phyloP scores from a whole-genome alignment of 2,329 filamentous ascomycete genomes.

The Fusarium tanahbumbuense region DNA sequence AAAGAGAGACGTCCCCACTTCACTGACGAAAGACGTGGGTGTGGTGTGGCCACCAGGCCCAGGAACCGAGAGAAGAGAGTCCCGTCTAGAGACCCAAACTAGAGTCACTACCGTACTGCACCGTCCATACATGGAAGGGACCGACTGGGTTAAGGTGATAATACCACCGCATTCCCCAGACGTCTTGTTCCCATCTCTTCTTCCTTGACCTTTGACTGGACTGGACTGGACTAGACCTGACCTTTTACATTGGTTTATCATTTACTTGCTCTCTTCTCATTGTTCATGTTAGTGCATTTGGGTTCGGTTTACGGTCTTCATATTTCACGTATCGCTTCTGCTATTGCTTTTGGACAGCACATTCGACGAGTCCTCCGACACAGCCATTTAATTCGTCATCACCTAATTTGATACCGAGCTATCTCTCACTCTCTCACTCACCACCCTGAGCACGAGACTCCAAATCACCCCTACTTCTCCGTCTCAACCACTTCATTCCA shows the following conservation, averaged over 20 bases:
- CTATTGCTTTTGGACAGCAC: constrained; percentile 21
- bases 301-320: constrained; percentile 21
- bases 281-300: constrained; percentile 18
- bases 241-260: background rate
- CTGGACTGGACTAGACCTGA: constrained; percentile 30
- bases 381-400: constrained; percentile 15
- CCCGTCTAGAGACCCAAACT: constrained; percentile 27
- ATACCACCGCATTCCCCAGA: constrained; percentile 47
- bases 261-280: constrained; percentile 14
- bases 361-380: constrained; percentile 9
- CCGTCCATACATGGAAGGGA: constrained; percentile 8
- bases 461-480: constrained; percentile 14
- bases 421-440: background rate
- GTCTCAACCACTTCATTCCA: constrained; percentile 30
- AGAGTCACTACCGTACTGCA: constrained; percentile 7
- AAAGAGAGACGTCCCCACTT: constrained; percentile 23
- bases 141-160: constrained; percentile 42
- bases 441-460: constrained; percentile 1
- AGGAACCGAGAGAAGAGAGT: constrained; percentile 30
- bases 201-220: constrained; percentile 29
- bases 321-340: constrained; percentile 11
- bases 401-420: constrained; percentile 15
- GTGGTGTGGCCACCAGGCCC: constrained; percentile 40
- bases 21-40: constrained; percentile 44
- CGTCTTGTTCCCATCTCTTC: constrained; percentile 35